A percentile compares a stretch with the other conserved stretches of the same genome.
phyloP scores from a whole-genome alignment of 2,329 filamentous ascomycete species.

The Huntiella savannae region DNA sequence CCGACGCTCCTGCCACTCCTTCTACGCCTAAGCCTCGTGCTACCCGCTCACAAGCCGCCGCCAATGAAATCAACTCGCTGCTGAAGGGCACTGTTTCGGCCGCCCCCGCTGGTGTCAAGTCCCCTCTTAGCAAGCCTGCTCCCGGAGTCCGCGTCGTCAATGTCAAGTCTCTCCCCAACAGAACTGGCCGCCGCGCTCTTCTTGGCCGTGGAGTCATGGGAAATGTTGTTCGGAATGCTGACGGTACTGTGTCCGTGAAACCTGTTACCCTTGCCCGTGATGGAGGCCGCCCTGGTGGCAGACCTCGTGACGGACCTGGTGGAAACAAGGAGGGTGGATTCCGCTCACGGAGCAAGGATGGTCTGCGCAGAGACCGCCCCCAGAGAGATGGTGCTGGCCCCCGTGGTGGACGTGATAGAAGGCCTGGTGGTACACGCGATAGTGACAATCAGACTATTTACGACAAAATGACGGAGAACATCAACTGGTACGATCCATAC shows the following conservation, averaged over 20 bases:
- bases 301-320: not conserved
- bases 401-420: conserved; percentile 9
- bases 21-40: conserved; percentile 4
- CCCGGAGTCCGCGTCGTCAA: conserved; percentile 20
- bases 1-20: conserved; percentile 3
- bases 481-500: conserved; percentile 13
- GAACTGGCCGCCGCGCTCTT: conserved; percentile 12
- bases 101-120: conserved; percentile 3
- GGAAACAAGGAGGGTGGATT: conserved; percentile 9
- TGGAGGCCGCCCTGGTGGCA: conserved; percentile 2
- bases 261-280: conserved; percentile 1
- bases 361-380: conserved; percentile 11
- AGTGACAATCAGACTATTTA: conserved; percentile 14
- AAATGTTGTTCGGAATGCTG: conserved; percentile 9
- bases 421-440: conserved; percentile 10
- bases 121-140: not conserved
- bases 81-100: conserved; percentile 12
- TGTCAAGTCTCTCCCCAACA: conserved; percentile 21
- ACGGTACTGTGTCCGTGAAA: conserved; percentile 9
- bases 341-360: conserved; percentile 13
- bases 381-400: conserved; percentile 14
- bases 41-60: conserved; percentile 19
- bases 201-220: conserved; percentile 12
- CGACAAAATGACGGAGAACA: conserved; percentile 14
- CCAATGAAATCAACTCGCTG: conserved; percentile 19